A percentile compares a stretch with the other conserved stretches of the same genome.
These are phyloP conservation scores for Saccharomycopsis microspora DNA, from an alignment of 805 yeast species.

Conservation along the genomic window DNA sequence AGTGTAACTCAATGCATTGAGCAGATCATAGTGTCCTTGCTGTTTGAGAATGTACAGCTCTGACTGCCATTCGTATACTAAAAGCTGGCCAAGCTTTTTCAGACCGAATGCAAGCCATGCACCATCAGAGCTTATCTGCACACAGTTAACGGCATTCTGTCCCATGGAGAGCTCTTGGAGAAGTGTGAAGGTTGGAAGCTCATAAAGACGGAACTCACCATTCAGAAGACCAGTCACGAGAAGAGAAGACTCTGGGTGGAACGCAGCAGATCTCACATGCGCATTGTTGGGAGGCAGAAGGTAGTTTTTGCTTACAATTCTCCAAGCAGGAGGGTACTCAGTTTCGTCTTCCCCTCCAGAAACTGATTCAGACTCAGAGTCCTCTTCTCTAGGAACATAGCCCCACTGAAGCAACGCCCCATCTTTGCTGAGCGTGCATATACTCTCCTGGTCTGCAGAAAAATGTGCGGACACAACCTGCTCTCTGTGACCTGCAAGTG, in stretches of 20 bases:
- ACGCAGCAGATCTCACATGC: conserved; percentile 69
- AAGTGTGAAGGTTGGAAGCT: conserved; percentile 66
- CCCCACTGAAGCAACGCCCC: conserved; percentile 94
- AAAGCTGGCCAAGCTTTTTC: conserved; percentile 75
- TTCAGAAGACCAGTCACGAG: conserved; percentile 81
- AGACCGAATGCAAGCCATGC: conserved; percentile 98
- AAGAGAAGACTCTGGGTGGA: conserved; percentile 60
- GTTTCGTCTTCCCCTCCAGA: conserved; percentile 27
- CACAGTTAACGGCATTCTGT: conserved; percentile 77
- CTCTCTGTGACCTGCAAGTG: conserved; percentile 88
- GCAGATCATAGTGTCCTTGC: conserved; percentile 92
- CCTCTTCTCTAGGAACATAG: conserved; percentile 48
- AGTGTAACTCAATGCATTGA: conserved; percentile 75
- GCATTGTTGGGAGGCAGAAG: conserved; percentile 55
- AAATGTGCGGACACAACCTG: conserved; percentile 82
- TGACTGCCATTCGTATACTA: conserved; percentile 98
- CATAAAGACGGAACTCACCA: conserved; percentile 89
- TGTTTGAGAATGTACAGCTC: conserved; percentile 92
- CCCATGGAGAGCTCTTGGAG: conserved; percentile 89
- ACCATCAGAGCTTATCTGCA: conserved; percentile 69
- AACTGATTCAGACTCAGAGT: conserved; percentile 32
- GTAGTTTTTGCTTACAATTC: conserved; percentile 66
- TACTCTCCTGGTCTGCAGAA: conserved; percentile 75
- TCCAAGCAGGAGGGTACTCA: conserved; percentile 51
- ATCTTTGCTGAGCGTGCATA: conserved; percentile 86